These are phyloP conservation scores for Tulasnella calospora DNA, from an alignment of 768 basidiomycete species.

Conservation along the genomic window DNA sequence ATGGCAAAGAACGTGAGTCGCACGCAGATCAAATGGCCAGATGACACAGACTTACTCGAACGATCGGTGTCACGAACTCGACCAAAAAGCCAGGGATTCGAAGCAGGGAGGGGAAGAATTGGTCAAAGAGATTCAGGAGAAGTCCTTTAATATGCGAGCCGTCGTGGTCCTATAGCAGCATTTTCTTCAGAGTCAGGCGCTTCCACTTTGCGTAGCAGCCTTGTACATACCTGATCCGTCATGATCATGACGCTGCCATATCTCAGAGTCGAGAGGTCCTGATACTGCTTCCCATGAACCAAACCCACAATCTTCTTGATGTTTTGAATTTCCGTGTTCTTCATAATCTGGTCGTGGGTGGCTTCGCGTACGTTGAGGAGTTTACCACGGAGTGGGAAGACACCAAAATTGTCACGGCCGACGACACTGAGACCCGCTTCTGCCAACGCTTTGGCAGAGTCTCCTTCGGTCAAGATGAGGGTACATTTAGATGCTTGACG, in stretches of 20 bases:
- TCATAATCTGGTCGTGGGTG: slow-evolving; percentile 91
- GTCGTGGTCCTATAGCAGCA: slow-evolving; percentile 77
- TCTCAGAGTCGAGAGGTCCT: slow-evolving; percentile 58
- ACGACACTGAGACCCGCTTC: slow-evolving; percentile 92
- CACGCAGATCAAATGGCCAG: background rate
- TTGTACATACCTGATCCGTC: slow-evolving; percentile 84
- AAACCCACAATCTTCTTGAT: slow-evolving; percentile 98
- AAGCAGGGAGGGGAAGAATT: slow-evolving; percentile 92
- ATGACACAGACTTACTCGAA: slow-evolving; percentile 56
- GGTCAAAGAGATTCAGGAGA: slow-evolving; percentile 94
- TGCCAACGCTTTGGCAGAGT: slow-evolving; percentile 95
- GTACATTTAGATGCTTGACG: slow-evolving; percentile 77
- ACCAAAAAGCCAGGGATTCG: slow-evolving; percentile 88
- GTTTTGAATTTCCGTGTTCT: slow-evolving; percentile 94
- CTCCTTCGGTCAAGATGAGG: slow-evolving; percentile 96
- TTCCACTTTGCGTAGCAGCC: background rate
- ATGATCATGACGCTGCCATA: slow-evolving; percentile 98
- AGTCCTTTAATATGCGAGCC: slow-evolving; percentile 99
- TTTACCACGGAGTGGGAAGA: slow-evolving; percentile 97
- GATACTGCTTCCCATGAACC: slow-evolving; percentile 89
- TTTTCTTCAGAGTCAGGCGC: slow-evolving; percentile 6
- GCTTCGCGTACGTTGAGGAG: slow-evolving; percentile 96
- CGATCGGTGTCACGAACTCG: slow-evolving; percentile 98
- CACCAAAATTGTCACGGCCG: slow-evolving; percentile 94
- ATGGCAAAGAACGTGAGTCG: background rate